These are phyloP conservation scores for Lentinula sp. DNA, from an alignment of 768 basidiomycete genomes.

Conservation along the genomic window DNA sequence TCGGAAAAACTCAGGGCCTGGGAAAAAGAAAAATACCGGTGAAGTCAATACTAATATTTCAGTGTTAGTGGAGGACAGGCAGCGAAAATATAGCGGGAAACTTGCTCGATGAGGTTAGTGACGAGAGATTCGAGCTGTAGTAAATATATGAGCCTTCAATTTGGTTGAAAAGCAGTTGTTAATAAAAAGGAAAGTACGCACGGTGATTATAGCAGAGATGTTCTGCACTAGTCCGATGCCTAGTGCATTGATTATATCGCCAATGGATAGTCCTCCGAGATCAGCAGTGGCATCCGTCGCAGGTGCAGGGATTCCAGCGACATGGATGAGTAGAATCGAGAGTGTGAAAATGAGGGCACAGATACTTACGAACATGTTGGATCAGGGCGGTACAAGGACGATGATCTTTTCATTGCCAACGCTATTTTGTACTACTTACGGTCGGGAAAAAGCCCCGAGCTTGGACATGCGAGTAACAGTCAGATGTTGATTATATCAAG, in stretches of 20 bases:
- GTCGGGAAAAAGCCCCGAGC: no score
- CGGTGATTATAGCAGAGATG: conserved; percentile 34
- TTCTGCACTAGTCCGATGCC: conserved; percentile 32
- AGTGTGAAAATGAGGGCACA: neutral
- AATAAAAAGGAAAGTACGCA: conserved; percentile 10
- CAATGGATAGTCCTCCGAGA: conserved; percentile 20
- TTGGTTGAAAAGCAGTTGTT: no score
- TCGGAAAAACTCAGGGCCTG: neutral
- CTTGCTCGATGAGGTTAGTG: conserved; percentile 30
- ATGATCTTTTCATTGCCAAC: neutral
- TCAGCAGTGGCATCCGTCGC: conserved; percentile 2
- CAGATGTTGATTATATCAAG: no score
- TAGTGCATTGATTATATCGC: conserved; percentile 33
- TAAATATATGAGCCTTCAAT: neutral
- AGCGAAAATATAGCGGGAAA: neutral
- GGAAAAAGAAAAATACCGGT: conserved; percentile 20
- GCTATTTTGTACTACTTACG: no score
- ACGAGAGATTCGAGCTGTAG: conserved; percentile 28
- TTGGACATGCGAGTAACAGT: no score
- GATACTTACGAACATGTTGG: neutral
- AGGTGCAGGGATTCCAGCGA: conserved; percentile 15
- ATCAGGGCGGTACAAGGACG: no score
- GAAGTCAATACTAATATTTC: conserved; percentile 25
- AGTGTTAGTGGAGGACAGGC: neutral
- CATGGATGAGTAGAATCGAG: conserved; percentile 17